Evolutionary conservation across 192 early-diverging fungal genomes (phyloP), one percentile per base, ranked within the genome.

Genomic region (Funneliformis geosporum): DNA sequence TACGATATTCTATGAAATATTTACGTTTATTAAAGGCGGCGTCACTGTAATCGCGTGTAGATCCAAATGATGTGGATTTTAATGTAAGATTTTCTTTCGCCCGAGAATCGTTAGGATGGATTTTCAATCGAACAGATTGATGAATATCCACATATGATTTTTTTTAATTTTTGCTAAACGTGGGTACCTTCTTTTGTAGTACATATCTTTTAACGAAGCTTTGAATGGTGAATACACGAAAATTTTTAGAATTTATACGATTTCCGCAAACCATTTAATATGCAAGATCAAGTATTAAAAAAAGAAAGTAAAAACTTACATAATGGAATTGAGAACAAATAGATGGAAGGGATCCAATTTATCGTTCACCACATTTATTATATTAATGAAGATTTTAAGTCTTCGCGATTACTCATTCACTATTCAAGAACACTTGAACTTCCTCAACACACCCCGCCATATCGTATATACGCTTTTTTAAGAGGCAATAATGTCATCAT

Each of bases 71-170:
- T 0, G 90, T 87, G 25, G 80, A 46, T 43, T 91, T 88, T 65
- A 97, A 83, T 21, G 96, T 99, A 92, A 99, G 89, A 74, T 87
- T 97, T 80, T 98, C 98, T 84, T 99, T 99, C 28, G 97, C 98
- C 85, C 98, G 98, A 42, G 96, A 97, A 84, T 98, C 96, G 84
- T n/a, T 98, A 99, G 14, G 95, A 84, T 8, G 98, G 96, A 78
- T 99, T 99, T 73, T 33, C 33, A 33, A 33, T 33, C 33, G 33
- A 33, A 33, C 33, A 33, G 33, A n/a, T 33, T 33, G n/a, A 33
- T 33, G 33, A 33, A 33, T 33, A 33, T 33, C 33, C 33, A 33
- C 33, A 33, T 33, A 33, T 33, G 33, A 2, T 33, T 33, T 18
- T 94, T 91, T 86, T 94, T 96, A 74, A 98, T 82, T 16, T 85